These are phyloP conservation scores for Parmelia sp. DNA, from an alignment of 495 filamentous ascomycete species.

Conservation along the genomic window DNA sequence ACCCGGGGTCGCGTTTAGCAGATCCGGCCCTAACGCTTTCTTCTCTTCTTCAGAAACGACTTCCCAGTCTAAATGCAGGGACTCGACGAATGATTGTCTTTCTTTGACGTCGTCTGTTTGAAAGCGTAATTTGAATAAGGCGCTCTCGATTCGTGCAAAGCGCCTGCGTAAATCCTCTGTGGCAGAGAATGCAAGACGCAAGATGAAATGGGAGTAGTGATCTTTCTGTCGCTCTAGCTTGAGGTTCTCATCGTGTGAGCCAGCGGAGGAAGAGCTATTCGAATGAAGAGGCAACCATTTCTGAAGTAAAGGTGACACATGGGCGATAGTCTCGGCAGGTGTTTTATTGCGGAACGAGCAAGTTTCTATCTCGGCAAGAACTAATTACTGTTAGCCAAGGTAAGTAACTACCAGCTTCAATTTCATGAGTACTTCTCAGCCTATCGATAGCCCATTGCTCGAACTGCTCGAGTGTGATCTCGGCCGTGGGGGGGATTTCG, in stretches of 20 bases:
- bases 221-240: slow-evolving; percentile 82
- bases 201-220: slow-evolving; percentile 96
- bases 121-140: slow-evolving; percentile 79
- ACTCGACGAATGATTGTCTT: slow-evolving; percentile 66
- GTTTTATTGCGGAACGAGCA: slow-evolving; percentile 91
- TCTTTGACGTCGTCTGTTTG: slow-evolving; percentile 63
- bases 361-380: slow-evolving; percentile 91
- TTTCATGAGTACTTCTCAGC: slow-evolving; percentile 54
- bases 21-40: slow-evolving; percentile 44
- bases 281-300: slow-evolving; percentile 81
- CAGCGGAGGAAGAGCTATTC: slow-evolving; percentile 57
- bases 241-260: slow-evolving; percentile 43
- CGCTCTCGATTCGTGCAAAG: slow-evolving; percentile 79
- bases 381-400: slow-evolving; percentile 37
- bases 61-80: slow-evolving; percentile 75
- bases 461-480: slow-evolving; percentile 95
- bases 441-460: slow-evolving; percentile 99
- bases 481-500: slow-evolving; percentile 74
- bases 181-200: slow-evolving; percentile 84
- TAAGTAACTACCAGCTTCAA: background rate
- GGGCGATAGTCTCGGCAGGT: slow-evolving; percentile 64
- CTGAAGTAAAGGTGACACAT: slow-evolving; percentile 73
- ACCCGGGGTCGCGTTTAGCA: slow-evolving; percentile 48
- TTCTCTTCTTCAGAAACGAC: slow-evolving; percentile 70
- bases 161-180: slow-evolving; percentile 89